A percentile compares a stretch with the other conserved stretches of the same genome.
phyloP scores from a whole-genome alignment of 225 moss, liverwort and hornwort genomes.

The Sphagnum contortum region DNA sequence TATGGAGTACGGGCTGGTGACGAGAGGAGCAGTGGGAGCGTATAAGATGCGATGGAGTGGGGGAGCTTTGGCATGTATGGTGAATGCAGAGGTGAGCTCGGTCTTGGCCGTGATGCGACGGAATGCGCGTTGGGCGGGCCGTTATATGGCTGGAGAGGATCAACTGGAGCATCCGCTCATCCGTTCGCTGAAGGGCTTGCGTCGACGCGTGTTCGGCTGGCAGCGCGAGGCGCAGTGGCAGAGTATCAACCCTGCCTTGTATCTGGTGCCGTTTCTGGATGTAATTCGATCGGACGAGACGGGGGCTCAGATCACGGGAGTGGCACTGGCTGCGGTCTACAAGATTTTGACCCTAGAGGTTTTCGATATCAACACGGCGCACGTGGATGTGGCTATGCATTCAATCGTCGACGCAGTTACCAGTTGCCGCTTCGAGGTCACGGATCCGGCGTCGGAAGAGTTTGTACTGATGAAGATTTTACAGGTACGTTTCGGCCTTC shows the following conservation, averaged over 20 bases:
- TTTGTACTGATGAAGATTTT: slow-evolving; percentile 98
- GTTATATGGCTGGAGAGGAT: slow-evolving; percentile 90
- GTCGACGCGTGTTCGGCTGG: slow-evolving; percentile 89
- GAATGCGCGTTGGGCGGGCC: slow-evolving; percentile 95
- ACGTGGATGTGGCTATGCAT: slow-evolving; percentile 90
- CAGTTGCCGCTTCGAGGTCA: slow-evolving; percentile 97
- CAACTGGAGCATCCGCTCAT: slow-evolving; percentile 93
- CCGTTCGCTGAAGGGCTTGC: slow-evolving; percentile 80
- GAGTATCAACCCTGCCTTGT: slow-evolving; percentile 67
- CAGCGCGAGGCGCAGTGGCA: slow-evolving; percentile 61
- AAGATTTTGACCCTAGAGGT: slow-evolving; percentile 89
- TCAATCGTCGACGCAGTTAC: slow-evolving; percentile 96
- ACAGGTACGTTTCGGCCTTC: slow-evolving; percentile 28
- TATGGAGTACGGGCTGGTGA: too few species aligned
- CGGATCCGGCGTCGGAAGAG: slow-evolving; percentile 97
- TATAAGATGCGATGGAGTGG: slow-evolving; percentile 30
- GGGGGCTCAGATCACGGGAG: slow-evolving; percentile 97
- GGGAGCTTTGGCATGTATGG: slow-evolving; percentile 78
- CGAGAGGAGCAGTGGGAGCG: slow-evolving; percentile 9
- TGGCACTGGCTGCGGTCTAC: slow-evolving; percentile 86
- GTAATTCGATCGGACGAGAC: slow-evolving; percentile 99
- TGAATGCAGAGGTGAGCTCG: slow-evolving; percentile 88
- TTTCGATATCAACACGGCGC: slow-evolving; percentile 62
- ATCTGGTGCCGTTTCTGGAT: slow-evolving; percentile 86
- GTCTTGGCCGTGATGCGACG: slow-evolving; percentile 98